Evolutionary conservation across 2,329 filamentous ascomycete genomes (phyloP), one percentile per base, ranked within the genome.

Genomic region (Emmonsiellopsis sp.): DNA sequence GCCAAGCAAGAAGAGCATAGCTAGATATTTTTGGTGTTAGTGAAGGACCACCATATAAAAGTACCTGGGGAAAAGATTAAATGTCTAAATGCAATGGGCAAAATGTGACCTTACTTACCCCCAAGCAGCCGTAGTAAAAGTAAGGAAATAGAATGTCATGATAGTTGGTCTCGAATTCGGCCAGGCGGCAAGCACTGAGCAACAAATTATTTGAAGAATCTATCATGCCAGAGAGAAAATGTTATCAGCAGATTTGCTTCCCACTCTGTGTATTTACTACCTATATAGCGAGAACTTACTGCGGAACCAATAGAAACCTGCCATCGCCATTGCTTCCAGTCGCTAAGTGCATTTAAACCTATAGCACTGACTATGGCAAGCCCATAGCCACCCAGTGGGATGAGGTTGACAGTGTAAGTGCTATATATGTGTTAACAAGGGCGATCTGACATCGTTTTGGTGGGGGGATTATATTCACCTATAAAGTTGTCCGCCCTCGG

Each of bases 311-410:
- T 30, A 13, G 56, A 45, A 8, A 58, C 49, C 34, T 61, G 58
- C 41, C 55, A 51, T 31, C 59, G 57, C 59, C 59, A 60, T 30
- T 58, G 48, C 30, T 61, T 61, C 58, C 55, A 58, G 31, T 61
- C 59, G 7, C 56, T 59, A 11, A 60, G 40, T 5, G 55, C 51
- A 40, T 61, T 61, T 13, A 61, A 32, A 2, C 42, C 47, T n/a
- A 61, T 8, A n/a, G 54, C 59, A 30, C 51, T 56, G 11, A 61
- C 50, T 20, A 59, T 58, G 2, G 57, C 56, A 9, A 61, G 53
- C 11, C 53, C 58, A 37, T 61, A 60, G 15, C 59, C 58, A 1
- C 59, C 58, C n/a, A 61, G 54, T 13, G 59, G 58, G 10, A 61
- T 59, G 9, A 60, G 38, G 30, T 61, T 61, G 42, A 61, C 59